phyloP scores from a whole-genome alignment of 2,329 filamentous ascomycete species.

The Fusarium sp. region DNA sequence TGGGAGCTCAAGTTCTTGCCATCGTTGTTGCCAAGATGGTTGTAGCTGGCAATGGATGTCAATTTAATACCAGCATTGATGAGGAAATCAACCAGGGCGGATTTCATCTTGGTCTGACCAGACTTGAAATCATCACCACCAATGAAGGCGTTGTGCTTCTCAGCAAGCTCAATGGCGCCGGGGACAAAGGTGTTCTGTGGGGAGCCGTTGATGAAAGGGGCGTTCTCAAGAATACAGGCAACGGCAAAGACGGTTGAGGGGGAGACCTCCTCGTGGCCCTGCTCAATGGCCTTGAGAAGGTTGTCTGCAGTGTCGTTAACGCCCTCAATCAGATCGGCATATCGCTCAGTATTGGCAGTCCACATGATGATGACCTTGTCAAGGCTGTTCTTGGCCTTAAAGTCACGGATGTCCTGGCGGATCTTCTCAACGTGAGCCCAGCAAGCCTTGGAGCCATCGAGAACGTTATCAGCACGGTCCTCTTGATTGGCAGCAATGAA shows the following conservation, averaged over 20 bases:
- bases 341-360: constrained; percentile 99
- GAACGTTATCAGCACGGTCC: constrained; percentile 90
- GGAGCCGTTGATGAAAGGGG: constrained; percentile 98
- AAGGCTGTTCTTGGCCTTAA: constrained; percentile 84
- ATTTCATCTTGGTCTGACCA: constrained; percentile 99
- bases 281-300: constrained; percentile 85
- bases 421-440: constrained; percentile 91
- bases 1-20: constrained; percentile 98
- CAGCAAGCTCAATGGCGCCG: constrained; percentile 87
- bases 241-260: constrained; percentile 97
- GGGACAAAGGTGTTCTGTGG: constrained; percentile 99
- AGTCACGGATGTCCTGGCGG: constrained; percentile 91
- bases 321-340: constrained; percentile 84
- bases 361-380: constrained; percentile 98
- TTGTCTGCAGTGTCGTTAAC: constrained; percentile 98
- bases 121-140: constrained; percentile 99
- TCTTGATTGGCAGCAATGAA: constrained; percentile 99
- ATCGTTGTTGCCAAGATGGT: constrained; percentile 99
- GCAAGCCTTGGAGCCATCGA: constrained; percentile 84
- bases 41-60: constrained; percentile 98
- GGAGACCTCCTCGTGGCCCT: constrained; percentile 88
- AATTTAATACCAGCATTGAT: constrained; percentile 99
- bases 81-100: constrained; percentile 95
- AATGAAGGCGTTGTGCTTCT: constrained; percentile 88
- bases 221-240: constrained; percentile 87